Percentiles rank a stretch among this genome's conserved stretches.
phyloP scores from a whole-genome alignment of 192 early-diverging fungal genomes.

The Backusella morwellensis region DNA sequence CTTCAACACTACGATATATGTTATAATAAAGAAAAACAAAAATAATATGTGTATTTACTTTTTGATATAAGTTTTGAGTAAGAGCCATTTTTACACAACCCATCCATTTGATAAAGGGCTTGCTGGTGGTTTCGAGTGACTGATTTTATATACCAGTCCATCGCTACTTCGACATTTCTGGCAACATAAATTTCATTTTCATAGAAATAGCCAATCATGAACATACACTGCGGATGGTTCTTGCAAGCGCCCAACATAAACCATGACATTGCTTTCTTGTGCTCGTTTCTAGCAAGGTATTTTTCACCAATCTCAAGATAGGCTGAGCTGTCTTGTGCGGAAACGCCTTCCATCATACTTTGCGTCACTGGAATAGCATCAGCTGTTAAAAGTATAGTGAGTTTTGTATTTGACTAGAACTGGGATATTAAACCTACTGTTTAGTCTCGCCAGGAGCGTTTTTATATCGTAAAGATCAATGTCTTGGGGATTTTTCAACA shows the following conservation, averaged over 20 bases:
- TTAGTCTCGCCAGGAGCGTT: background rate
- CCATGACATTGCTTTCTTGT: background rate
- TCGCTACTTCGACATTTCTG: background rate
- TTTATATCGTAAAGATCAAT: background rate
- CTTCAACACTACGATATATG: background rate
- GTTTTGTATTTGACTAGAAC: background rate
- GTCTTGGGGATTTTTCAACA: background rate
- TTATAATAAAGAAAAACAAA: background rate
- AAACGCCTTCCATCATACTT: background rate
- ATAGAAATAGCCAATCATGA: background rate
- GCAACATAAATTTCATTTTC: background rate
- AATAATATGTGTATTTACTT: background rate
- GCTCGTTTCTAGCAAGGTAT: background rate
- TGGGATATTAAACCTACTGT: background rate
- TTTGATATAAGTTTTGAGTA: background rate
- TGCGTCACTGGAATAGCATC: background rate
- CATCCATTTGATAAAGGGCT: background rate
- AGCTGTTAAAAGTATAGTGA: background rate
- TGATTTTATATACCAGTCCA: background rate
- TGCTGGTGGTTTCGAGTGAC: background rate
- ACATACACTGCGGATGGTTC: background rate
- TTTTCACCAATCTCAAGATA: background rate
- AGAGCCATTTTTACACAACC: background rate
- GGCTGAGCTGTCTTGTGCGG: background rate
- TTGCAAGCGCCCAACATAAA: background rate